Percentiles rank a stretch among this genome's conserved stretches.
These are phyloP conservation scores for Wallacemonas sp. DNA, from an alignment of 208 protist genomes.

Conservation along the genomic window DNA sequence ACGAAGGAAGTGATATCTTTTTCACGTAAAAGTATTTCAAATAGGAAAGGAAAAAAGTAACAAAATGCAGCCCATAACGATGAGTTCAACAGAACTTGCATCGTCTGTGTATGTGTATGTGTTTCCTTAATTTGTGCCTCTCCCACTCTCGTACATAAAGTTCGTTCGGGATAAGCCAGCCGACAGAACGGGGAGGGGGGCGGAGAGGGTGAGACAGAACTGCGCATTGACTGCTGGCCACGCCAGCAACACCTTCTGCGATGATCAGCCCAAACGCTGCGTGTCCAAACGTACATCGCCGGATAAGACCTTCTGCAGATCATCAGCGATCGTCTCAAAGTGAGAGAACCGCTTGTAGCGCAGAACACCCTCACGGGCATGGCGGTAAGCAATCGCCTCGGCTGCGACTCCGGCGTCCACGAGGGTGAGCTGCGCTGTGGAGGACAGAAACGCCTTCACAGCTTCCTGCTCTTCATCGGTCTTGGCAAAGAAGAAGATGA, in stretches of 20 bases:
- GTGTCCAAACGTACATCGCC: slow-evolving; percentile 19
- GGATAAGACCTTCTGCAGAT: slow-evolving; percentile 31
- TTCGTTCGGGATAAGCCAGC: no score
- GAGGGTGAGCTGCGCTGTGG: slow-evolving; percentile 10
- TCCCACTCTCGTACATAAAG: no score
- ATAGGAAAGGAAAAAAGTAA: background rate
- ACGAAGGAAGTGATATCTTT: no score
- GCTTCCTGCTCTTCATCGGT: background rate
- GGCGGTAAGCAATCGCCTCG: slow-evolving; percentile 29
- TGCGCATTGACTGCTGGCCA: no score
- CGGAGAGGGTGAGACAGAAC: no score
- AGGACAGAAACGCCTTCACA: slow-evolving; percentile 2
- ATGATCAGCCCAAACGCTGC: background rate
- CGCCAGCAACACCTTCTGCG: no score
- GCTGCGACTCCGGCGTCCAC: background rate
- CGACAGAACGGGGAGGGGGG: no score
- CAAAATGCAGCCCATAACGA: background rate
- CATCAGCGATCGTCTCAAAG: slow-evolving; percentile 22
- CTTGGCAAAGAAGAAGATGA: slow-evolving; percentile 4
- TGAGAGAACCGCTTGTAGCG: slow-evolving; percentile 23
- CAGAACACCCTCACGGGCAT: slow-evolving; percentile 19
- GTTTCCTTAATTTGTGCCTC: no score
- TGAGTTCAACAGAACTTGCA: background rate
- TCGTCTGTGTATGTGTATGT: background rate
- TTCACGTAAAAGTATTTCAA: no score